Conservation (phyloP, 345 rosid species). For the Limnanthes douglasii region DNA sequence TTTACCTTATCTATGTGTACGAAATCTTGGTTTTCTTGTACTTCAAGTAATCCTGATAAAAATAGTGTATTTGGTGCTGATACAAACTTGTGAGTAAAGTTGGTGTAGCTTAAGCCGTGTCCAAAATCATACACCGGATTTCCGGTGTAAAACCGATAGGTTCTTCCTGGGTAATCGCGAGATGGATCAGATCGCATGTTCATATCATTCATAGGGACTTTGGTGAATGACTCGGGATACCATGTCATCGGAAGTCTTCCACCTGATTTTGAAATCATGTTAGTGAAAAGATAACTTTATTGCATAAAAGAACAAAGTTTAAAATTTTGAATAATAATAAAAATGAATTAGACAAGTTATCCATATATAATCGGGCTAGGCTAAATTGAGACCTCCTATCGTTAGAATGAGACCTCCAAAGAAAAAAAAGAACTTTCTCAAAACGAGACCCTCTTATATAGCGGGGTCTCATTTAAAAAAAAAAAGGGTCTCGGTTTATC, state of each 20-base stretch:
- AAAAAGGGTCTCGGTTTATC: no score
- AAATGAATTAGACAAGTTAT: no score
- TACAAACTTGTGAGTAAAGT: constrained; percentile 35
- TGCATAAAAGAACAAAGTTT: no score
- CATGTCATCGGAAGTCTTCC: constrained; percentile 89
- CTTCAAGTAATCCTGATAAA: constrained; percentile 17
- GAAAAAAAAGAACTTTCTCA: no score
- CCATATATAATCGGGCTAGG: no score
- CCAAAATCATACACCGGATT: constrained; percentile 51
- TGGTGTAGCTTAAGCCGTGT: constrained; percentile 67
- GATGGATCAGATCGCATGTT: constrained; percentile 64
- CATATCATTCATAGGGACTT: constrained; percentile 75
- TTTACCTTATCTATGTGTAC: constrained; percentile 14
- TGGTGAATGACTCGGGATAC: constrained; percentile 72
- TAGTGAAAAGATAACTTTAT: no score
- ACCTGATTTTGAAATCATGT: constrained; percentile 34
- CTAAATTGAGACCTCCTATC: no score
- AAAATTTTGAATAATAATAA: no score
- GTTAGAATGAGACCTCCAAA: no score
- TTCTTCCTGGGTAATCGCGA: constrained; percentile 79
- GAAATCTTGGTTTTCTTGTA: constrained; percentile 16
- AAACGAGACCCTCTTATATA: no score
- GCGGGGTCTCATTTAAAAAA: no score
- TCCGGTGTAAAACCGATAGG: constrained; percentile 74
- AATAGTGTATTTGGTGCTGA: constrained; percentile 44